Evolutionary conservation across 148 eudicot species (phyloP), one percentile per base, ranked within the genome.

Genomic region (Mesembryanthemum crystallinum): DNA sequence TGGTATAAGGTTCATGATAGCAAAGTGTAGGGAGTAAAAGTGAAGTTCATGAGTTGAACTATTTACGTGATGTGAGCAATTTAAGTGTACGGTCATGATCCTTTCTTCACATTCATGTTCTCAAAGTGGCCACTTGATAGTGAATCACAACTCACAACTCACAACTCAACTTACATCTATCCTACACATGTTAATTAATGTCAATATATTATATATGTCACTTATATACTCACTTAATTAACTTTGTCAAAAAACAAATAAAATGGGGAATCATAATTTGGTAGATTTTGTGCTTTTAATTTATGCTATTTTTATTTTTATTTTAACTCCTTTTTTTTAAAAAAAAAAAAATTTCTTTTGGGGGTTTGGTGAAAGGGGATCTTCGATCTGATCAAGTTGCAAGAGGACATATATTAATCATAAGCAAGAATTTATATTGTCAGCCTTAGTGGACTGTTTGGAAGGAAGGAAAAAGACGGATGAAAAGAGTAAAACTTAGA

Each of bases 71-170:
- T 51, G 63, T 27, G 28, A 13, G 63, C 63, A 55, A 71, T 47
- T n/a, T n/a, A n/a, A n/a, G 49, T 30, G 47, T 71, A 42, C 11
- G 63, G 47, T n/a, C n/a, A n/a, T 49, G 28, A 63, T 74, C 60
- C 45, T 63, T 49, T 27, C 69, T 54, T 73, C 68, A 47, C 8
- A 21, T 28, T 63, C 47, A 21, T 24, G 61, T 64, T 58, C 58
- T 64, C 69, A 74, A 45, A 24, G 32, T 64, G 77, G 52, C 77
- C 77, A 74, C 77, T 60, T 62, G 58, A 61, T 23, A 67, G 17
- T 23, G 51, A 11, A 72, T 57, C 74, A 35, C 33, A 8, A 52
- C 4, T 35, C 12, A 5, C 12, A 14, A n/a, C n/a, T n/a, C n/a
- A n/a, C n/a, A n/a, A n/a, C n/a, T n/a, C n/a, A n/a, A n/a, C n/a